Evolutionary conservation across 495 filamentous ascomycete genomes (phyloP).

Genomic region (Podospora conica): DNA sequence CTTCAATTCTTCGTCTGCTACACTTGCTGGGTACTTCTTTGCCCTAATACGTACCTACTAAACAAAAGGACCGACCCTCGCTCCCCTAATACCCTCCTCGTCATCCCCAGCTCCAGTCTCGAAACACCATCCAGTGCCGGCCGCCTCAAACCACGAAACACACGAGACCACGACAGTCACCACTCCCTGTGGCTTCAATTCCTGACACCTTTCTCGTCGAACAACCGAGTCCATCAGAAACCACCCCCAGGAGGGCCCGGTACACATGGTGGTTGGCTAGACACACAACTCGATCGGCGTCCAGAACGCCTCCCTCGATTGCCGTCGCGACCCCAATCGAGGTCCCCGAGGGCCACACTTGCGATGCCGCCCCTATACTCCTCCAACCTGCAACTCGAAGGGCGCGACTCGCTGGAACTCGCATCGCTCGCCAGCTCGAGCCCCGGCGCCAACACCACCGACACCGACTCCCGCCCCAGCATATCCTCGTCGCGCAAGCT

Average conservation of each 20-base stretch:
- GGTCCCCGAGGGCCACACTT: not conserved
- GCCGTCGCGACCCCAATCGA: constrained; percentile 2
- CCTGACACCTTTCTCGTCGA: not conserved
- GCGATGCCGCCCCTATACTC: constrained; percentile 43
- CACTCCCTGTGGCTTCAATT: not conserved
- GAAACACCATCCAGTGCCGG: not conserved
- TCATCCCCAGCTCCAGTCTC: too few relatives aligned
- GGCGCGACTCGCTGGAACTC: constrained; percentile 92
- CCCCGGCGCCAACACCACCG: constrained; percentile 57
- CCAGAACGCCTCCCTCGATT: not conserved
- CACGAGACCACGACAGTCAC: not conserved
- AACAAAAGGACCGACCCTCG: not conserved
- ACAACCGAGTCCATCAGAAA: not conserved
- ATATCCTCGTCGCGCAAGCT: constrained; percentile 86
- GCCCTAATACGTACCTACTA: not conserved
- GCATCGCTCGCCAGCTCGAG: constrained; percentile 86
- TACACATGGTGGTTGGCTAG: constrained; percentile 2
- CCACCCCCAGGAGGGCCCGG: not conserved
- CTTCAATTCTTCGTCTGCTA: not conserved
- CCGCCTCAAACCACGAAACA: not conserved
- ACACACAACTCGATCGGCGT: not conserved
- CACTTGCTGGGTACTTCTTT: not conserved
- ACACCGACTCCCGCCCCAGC: constrained; percentile 65
- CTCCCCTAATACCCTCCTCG: not conserved
- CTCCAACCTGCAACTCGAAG: constrained; percentile 39